Evolutionary conservation across 768 basidiomycete species (phyloP), one percentile per base, ranked within the genome.

Genomic region (Hygrophorus pudorinus): DNA sequence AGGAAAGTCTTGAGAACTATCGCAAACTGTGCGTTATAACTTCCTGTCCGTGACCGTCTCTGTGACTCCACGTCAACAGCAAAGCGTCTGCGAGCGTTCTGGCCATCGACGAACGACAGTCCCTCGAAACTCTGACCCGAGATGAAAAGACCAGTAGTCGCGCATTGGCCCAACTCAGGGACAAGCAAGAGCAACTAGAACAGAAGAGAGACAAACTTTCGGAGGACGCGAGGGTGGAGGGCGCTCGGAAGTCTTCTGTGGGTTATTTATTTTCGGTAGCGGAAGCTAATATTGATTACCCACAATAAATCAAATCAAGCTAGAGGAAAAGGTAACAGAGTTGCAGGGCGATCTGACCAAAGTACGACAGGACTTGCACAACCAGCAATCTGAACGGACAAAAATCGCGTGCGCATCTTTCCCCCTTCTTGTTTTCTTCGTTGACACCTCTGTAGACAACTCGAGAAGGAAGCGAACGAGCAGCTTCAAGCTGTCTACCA

Each of bases 391-490:
- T 3, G 94, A 97, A 65, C 73, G 83, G 40, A 75, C 74, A 1
- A 76, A 81, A 47, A 83, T 94, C 52, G 70, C 71, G 92, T 93
- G 55, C 31, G 82, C 59, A 2, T 31, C 11, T 42, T 4, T 46
- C 29, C 30, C 9, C 14, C 12, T 38, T 8, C 20, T 40, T n/a
- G 4, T 16, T 12, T 31, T 38, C 42, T 21, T n/a, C 38, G 39
- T 16, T 4, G 4, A 29, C 24, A 8, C 47, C 20, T 28, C 24
- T 18, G 35, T 35, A 98, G 92, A 37, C 86, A 89, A 66, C 75
- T 91, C 10, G 92, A 96, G 60, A 76, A 79, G 0, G 93, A 99
- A 54, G 76, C 84, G 18, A 93, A 94, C 57, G 94, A 94, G 63
- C 92, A 93, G 58, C 75, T 99, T 4, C 73, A 80, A 41, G 80